Base-by-base conservation (phyloP, 805 yeast genomes). In the Candida dajiaensis region DNA sequence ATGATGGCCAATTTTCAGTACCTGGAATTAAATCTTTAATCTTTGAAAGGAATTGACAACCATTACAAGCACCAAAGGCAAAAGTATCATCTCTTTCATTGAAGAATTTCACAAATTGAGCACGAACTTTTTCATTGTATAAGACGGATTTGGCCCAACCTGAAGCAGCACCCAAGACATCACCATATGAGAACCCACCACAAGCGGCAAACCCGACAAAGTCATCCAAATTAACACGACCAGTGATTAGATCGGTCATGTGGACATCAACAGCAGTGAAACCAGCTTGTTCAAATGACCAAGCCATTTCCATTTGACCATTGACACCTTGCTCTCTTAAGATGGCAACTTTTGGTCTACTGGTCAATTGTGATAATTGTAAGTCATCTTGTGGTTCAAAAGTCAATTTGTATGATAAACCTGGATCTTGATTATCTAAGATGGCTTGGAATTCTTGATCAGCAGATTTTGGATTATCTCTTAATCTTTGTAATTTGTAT, bases 121-220 rank as follows among this genome's bases (percentile, higher is more conserved):
- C 60, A 63, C 94, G 81, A 33, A 92, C 85, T 45, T 69, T 72
- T 33, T 80, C 87, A 63, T 92, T 85, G 77, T 83, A 89, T 54
- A 94, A 70, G 10, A 94, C 96, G 16, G 97, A 88, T 62, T 89
- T 89, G 48, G 99, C 99, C 99, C 99, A 94, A 48, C 99, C 99
- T 45, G 92, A 85, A 64, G 97, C 99, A 31, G 99, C 99, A 56
- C 99, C 99, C 50, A 94, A 74, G 42, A 94, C 99, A 69, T 94
- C 99, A 75, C 99, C 99, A 62, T 90, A 94, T 2, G 97, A 89
- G 74, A 94, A 94, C 15, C 99, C 99, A 68, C 99, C 99, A 71
- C 99, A 95, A 4, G 98, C 98, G 38, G 97, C 98, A 41, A 94
- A 58, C 51, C 99, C 99, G 42, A 83, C 88, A 67, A 94, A 94